Evolutionary conservation across 2,329 filamentous ascomycete genomes (phyloP).

Genomic region (Trichophyton equinum): DNA sequence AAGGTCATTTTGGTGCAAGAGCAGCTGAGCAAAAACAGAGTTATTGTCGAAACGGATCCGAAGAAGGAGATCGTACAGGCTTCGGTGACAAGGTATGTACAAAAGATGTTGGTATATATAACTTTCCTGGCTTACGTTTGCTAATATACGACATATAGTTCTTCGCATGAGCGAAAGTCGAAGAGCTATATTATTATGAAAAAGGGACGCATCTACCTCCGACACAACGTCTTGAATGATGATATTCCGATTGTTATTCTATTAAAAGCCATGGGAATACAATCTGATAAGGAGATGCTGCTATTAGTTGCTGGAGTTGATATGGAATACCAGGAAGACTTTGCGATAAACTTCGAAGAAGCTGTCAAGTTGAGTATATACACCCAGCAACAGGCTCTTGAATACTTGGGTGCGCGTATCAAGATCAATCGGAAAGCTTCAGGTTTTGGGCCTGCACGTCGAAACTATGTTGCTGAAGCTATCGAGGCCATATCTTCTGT

Average conservation of each 20-base stretch:
- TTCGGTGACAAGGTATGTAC: constrained; percentile 59
- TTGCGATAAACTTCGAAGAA: constrained; percentile 90
- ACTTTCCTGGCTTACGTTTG: neutral
- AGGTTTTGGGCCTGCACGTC: constrained; percentile 43
- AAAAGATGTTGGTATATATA: neutral
- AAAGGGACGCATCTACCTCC: constrained; percentile 78
- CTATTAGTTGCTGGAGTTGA: constrained; percentile 81
- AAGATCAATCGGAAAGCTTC: constrained; percentile 65
- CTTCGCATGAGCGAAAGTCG: constrained; percentile 92
- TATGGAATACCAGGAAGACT: constrained; percentile 82
- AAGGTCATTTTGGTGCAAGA: constrained; percentile 98
- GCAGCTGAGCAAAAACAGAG: constrained; percentile 96
- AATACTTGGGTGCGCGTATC: constrained; percentile 76
- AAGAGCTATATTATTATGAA: constrained; percentile 94
- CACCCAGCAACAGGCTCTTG: constrained; percentile 89
- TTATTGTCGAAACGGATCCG: constrained; percentile 85
- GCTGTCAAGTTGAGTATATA: constrained; percentile 70
- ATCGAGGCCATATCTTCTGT: constrained; percentile 86
- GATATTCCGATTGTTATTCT: constrained; percentile 91
- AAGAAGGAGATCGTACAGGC: constrained; percentile 92
- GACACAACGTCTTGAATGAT: constrained; percentile 87
- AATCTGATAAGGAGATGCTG: constrained; percentile 91
- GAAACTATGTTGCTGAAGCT: constrained; percentile 81
- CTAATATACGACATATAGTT: constrained; percentile 44
- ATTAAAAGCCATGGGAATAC: constrained; percentile 82